A percentile compares a stretch with the other conserved stretches of the same genome.
Conservation (phyloP, 2,329 filamentous ascomycete genomes). For the Cadophora malorum region DNA sequence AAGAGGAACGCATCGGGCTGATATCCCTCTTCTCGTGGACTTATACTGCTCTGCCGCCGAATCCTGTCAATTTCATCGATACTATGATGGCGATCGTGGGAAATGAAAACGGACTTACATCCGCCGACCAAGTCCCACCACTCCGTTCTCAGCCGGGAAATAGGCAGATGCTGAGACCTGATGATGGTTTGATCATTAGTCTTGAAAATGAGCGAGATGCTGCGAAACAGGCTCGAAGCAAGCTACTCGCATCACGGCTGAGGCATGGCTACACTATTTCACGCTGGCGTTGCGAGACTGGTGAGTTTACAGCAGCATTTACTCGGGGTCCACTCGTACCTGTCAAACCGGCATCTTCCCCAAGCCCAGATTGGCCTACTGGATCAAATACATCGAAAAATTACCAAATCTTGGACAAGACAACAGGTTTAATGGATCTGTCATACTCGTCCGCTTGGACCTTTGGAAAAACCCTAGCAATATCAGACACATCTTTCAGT, state of each 20-base stretch:
- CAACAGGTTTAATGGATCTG: slow-evolving; percentile 51
- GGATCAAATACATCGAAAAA: slow-evolving; percentile 47
- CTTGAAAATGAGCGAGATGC: slow-evolving; percentile 6
- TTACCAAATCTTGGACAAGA: slow-evolving; percentile 50
- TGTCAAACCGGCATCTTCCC: slow-evolving; percentile 11
- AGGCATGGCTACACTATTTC: slow-evolving; percentile 50
- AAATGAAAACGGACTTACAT: not conserved
- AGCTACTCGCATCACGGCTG: slow-evolving; percentile 34
- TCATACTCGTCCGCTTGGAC: slow-evolving; percentile 53
- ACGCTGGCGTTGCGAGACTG: slow-evolving; percentile 47
- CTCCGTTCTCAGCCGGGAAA: not conserved
- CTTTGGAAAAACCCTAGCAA: slow-evolving; percentile 49
- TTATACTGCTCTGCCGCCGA: slow-evolving; percentile 47
- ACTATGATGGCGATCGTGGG: slow-evolving; percentile 35
- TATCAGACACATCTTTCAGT: slow-evolving; percentile 46
- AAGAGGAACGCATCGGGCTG: slow-evolving; percentile 37
- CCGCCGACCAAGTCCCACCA: not conserved
- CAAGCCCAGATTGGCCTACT: not conserved
- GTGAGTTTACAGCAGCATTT: slow-evolving; percentile 50
- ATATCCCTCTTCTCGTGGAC: slow-evolving; percentile 51
- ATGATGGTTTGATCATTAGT: not conserved
- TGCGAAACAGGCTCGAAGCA: slow-evolving; percentile 28
- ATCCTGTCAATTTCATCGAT: slow-evolving; percentile 46
- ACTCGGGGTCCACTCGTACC: slow-evolving; percentile 50
- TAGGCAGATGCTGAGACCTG: not conserved